phyloP scores from a whole-genome alignment of 768 basidiomycete genomes.

The Pleurotus cornucopiae region DNA sequence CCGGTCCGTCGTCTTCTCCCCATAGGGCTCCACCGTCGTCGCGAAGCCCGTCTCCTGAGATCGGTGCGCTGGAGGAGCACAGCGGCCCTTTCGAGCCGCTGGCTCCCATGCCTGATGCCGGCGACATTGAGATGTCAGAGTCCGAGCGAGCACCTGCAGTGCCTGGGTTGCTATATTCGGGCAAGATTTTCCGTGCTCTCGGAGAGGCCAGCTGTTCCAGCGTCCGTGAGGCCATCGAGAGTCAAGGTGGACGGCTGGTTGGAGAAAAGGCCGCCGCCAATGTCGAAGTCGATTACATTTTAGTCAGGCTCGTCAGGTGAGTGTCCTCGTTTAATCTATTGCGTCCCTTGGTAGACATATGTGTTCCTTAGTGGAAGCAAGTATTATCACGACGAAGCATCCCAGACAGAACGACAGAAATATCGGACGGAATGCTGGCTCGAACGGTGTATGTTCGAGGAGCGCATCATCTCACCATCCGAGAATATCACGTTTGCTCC shows the following conservation, averaged over 20 bases:
- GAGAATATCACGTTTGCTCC: slow-evolving; percentile 74
- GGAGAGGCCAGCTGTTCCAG: slow-evolving; percentile 61
- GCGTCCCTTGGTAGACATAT: neutral
- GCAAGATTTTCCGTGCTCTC: slow-evolving; percentile 51
- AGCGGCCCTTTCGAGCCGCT: too few relatives aligned
- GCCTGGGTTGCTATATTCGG: slow-evolving; percentile 42
- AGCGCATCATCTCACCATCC: slow-evolving; percentile 60
- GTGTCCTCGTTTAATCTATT: slow-evolving; percentile 9
- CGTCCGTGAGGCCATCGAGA: slow-evolving; percentile 59
- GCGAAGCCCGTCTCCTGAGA: neutral
- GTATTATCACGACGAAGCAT: slow-evolving; percentile 54
- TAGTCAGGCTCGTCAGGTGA: slow-evolving; percentile 75
- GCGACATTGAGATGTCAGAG: neutral
- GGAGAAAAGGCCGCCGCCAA: slow-evolving; percentile 35
- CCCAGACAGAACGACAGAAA: slow-evolving; percentile 39
- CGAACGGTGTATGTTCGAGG: slow-evolving; percentile 77
- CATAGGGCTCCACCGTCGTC: slow-evolving; percentile 2
- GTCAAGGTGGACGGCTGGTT: slow-evolving; percentile 49
- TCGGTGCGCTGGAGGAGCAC: neutral
- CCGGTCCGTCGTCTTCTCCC: slow-evolving; percentile 13
- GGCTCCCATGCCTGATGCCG: neutral
- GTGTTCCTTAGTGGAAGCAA: slow-evolving; percentile 57
- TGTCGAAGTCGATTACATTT: slow-evolving; percentile 54
- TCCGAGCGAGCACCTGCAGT: slow-evolving; percentile 8
- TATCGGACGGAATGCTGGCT: slow-evolving; percentile 94